Evolutionary conservation across 495 filamentous ascomycete genomes (phyloP).

Genomic region (Hypoxylon fuscum): DNA sequence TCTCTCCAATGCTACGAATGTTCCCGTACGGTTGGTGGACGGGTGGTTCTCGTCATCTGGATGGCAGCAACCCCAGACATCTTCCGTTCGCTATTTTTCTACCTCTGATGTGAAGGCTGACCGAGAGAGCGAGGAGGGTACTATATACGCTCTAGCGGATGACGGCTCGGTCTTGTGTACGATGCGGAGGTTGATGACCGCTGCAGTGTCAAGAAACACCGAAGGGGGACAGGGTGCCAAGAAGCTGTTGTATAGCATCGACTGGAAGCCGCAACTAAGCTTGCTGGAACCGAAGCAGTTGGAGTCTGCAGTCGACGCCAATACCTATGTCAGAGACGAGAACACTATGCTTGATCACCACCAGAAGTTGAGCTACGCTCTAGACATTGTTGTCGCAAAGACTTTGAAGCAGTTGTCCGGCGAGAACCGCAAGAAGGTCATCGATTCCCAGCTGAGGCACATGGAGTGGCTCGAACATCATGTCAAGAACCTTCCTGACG

Average conservation of each 20-base stretch:
- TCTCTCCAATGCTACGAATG: constrained; percentile 29
- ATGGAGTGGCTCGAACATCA: constrained; percentile 42
- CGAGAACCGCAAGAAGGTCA: constrained; percentile 14
- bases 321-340: constrained; percentile 29
- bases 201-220: constrained; percentile 24
- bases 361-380: constrained; percentile 21
- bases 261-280: constrained; percentile 48
- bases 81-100: constrained; percentile 31
- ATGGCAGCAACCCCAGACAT: constrained; percentile 40
- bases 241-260: constrained; percentile 42
- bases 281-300: constrained; percentile 36
- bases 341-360: constrained; percentile 20
- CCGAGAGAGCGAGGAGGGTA: constrained; percentile 26
- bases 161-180: constrained; percentile 38
- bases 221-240: constrained; percentile 9
- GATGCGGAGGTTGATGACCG: constrained; percentile 30
- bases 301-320: constrained; percentile 14
- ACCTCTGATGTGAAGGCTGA: constrained; percentile 5
- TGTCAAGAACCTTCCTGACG: background rate
- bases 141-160: constrained; percentile 42
- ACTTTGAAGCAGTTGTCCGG: constrained; percentile 25
- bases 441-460: constrained; percentile 26
- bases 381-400: constrained; percentile 26
- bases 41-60: constrained; percentile 42
- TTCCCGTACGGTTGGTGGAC: constrained; percentile 38